phyloP scores from a whole-genome alignment of 176 grass and related monocot genomes.

The Avena eriantha region DNA sequence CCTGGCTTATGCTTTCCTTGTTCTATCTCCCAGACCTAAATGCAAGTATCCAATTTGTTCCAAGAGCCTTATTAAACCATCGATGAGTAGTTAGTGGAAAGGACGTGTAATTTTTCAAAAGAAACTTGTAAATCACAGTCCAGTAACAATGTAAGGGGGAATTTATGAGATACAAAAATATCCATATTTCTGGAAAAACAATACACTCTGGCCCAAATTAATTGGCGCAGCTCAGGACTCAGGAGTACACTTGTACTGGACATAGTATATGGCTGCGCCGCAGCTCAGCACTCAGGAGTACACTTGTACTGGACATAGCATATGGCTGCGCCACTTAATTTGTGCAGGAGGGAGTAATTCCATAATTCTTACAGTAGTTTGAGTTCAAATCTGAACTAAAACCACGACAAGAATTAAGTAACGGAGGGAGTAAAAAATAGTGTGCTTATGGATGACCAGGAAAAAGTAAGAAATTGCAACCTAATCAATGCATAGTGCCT shows the following conservation, averaged over 20 bases:
- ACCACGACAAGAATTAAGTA: no score
- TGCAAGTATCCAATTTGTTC: slow-evolving; percentile 14
- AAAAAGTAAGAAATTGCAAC: background rate
- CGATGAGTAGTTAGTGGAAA: background rate
- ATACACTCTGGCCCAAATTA: no score
- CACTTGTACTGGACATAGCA: no score
- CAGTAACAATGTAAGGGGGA: background rate
- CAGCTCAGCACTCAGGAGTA: no score
- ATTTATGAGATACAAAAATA: background rate
- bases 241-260: no score
- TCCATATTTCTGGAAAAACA: background rate
- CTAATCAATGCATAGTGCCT: background rate
- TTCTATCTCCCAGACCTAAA: slow-evolving; percentile 96
- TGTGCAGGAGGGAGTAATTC: no score
- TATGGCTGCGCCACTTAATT: no score
- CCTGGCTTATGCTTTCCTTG: slow-evolving; percentile 84
- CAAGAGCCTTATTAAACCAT: slow-evolving; percentile 8
- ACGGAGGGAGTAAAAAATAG: background rate
- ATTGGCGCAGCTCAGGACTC: no score
- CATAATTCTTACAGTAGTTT: no score
- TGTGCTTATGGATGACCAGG: background rate
- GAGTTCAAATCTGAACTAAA: no score
- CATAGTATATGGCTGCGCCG: no score
- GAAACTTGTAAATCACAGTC: background rate
- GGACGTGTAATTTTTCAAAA: background rate